Evolutionary conservation across 305 asterid species (phyloP), one percentile per base, ranked within the genome.

Genomic region (Fraxinus angustifolia): DNA sequence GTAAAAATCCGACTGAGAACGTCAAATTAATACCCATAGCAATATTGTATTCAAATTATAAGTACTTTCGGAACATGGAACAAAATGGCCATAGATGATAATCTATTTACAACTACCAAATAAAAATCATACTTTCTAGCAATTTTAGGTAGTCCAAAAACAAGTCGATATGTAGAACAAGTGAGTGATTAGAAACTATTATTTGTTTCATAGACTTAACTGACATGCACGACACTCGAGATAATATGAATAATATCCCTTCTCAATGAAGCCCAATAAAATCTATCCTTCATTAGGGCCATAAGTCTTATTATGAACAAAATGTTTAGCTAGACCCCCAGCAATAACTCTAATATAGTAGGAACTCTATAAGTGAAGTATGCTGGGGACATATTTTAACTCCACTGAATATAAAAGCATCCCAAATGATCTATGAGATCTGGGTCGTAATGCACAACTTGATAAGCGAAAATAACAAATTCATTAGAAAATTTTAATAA

Each of bases 391-490:
- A 68, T 12, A 11, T 68, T 56, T 30, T 68, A 68, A 68, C 12
- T 68, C 40, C 74, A 12, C 34, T 68, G 74, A 68, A 14, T 12
- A 68, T 4, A 14, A 11, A 68, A 68, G 6, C 73, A 67, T 30
- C 40, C 40, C 23, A 3, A 68, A 78, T 58, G 42, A 70, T 45
- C 60, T 28, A 8, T 79, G 75, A 76, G 65, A 26, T 23, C 35
- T 34, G 8, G 48, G 78, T 81, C 28, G 26, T 78, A 81, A 16
- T 50, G 67, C 8, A 34, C 67, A 33, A 42, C 68, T 28, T 70
- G 65, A 58, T 83, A 85, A 56, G 79, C 62, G 34, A 40, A 75
- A 76, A 40, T n/a, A 60, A 30, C 53, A 67, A 40, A n/a, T 58
- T 31, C 79, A 68, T 19, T 19, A 53, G 38, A 79, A 33, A 62